Evolutionary conservation across 805 yeast genomes (phyloP).

Genomic region (Vanderwaltozyma yarrowii): DNA sequence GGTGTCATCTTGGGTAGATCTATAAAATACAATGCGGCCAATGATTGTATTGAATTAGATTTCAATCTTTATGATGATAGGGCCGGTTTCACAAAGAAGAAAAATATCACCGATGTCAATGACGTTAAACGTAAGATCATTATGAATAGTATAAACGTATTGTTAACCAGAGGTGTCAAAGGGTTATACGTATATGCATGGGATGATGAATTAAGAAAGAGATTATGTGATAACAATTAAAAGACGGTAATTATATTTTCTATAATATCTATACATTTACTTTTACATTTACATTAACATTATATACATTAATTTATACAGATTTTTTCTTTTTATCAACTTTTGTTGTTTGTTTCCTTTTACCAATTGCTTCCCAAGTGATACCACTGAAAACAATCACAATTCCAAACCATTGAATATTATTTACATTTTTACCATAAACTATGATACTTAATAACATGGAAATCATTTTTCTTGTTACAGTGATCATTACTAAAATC

Average conservation of each 20-base stretch:
- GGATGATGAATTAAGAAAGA: conserved; percentile 31
- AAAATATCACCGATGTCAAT: conserved; percentile 30
- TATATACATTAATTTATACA: too few relatives aligned
- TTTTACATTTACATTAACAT: not conserved
- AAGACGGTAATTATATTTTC: too few relatives aligned
- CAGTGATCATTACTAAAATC: conserved; percentile 83
- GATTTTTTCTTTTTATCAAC: conserved; percentile 1
- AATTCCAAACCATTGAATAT: conserved; percentile 72
- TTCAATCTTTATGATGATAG: conserved; percentile 35
- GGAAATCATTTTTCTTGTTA: conserved; percentile 91
- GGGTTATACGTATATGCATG: conserved; percentile 36
- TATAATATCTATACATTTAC: not conserved
- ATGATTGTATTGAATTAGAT: conserved; percentile 27
- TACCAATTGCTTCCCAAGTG: conserved; percentile 60
- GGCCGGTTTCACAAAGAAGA: conserved; percentile 37
- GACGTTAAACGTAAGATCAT: conserved; percentile 32
- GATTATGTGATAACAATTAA: conserved; percentile 14
- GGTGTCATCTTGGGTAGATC: conserved; percentile 38
- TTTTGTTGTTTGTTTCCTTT: conserved; percentile 15
- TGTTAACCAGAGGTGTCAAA: conserved; percentile 37
- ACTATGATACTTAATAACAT: conserved; percentile 82
- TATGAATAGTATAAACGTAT: conserved; percentile 36
- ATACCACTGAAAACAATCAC: conserved; percentile 76
- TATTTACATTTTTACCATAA: conserved; percentile 65
- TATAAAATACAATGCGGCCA: conserved; percentile 30